Conservation (phyloP, 495 filamentous ascomycete genomes). For the Podospora didyma region DNA sequence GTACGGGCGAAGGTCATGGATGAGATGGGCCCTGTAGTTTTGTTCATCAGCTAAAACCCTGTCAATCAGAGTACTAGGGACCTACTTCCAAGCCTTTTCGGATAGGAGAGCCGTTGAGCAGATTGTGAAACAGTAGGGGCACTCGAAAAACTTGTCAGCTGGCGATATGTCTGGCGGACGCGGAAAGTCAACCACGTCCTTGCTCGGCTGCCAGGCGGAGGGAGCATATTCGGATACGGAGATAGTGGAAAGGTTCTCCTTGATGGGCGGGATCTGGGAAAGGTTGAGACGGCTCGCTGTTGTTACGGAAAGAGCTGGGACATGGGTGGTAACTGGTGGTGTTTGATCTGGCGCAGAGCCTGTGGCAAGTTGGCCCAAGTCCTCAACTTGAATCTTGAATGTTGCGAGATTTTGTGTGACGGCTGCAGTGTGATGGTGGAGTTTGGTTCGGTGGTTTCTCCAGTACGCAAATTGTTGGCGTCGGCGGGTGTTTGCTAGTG, state of each 20-base stretch:
- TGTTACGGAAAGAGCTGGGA: not conserved
- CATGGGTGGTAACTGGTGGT: not conserved
- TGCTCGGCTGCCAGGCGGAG: constrained; percentile 1
- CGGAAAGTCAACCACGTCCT: constrained; percentile 12
- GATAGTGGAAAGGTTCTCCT: not conserved
- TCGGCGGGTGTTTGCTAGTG: constrained; percentile 14
- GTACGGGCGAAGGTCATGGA: constrained; percentile 25
- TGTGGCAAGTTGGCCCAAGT: not conserved
- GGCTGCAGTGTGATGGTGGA: constrained; percentile 10
- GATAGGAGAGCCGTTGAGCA: constrained; percentile 9
- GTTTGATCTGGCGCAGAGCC: not conserved
- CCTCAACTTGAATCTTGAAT: not conserved
- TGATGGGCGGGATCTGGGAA: not conserved
- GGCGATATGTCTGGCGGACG: constrained; percentile 5
- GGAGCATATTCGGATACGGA: constrained; percentile 13
- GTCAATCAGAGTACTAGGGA: not conserved
- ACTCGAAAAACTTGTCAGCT: constrained; percentile 13
- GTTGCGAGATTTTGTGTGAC: not conserved
- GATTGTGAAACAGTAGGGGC: constrained; percentile 20
- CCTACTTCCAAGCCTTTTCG: constrained; percentile 15
- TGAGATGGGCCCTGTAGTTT: constrained; percentile 14
- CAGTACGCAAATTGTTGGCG: constrained; percentile 23
- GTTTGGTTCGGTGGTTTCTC: constrained; percentile 16
- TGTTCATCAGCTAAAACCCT: not conserved
- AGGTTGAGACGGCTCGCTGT: constrained; percentile 1